These are phyloP conservation scores for Solanum hybrid DNA, from an alignment of 305 asterid species.

Conservation along the genomic window DNA sequence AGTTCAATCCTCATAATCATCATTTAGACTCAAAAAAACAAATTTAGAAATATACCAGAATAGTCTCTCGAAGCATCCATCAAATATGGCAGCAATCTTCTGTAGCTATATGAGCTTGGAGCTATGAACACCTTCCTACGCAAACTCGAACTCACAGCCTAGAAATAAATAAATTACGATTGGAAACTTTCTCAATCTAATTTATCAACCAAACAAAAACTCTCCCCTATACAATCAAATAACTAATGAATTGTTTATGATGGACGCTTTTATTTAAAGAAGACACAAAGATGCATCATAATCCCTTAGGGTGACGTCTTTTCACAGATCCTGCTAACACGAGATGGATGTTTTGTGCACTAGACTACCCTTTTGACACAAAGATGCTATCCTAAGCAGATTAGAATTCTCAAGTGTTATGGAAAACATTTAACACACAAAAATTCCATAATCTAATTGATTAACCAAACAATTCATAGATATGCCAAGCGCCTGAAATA, in stretches of 20 bases:
- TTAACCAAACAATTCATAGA: not conserved
- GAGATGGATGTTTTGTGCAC: not conserved
- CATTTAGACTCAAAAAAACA: not conserved
- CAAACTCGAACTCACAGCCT: constrained; percentile 28
- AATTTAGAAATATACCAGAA: constrained; percentile 27
- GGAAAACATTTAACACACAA: not conserved
- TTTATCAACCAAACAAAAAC: not conserved
- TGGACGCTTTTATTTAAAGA: not conserved
- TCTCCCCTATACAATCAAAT: not conserved
- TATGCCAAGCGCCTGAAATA: not conserved
- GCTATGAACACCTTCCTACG: constrained; percentile 43
- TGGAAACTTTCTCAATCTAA: not conserved
- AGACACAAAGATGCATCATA: not conserved
- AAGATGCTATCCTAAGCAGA: not conserved
- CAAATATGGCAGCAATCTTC: constrained; percentile 70
- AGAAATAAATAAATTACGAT: not conserved
- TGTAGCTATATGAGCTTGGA: constrained; percentile 57
- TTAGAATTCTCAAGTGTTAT: constrained; percentile 17
- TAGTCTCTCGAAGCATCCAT: constrained; percentile 35
- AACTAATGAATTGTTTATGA: not conserved
- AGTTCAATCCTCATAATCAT: not conserved
- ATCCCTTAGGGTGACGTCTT: not conserved
- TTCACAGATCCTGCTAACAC: not conserved
- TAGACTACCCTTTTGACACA: not conserved
- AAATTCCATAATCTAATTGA: not conserved